A percentile compares a stretch with the other conserved stretches of the same genome.
Evolutionary conservation across 371 early-diverging fungal genomes (phyloP).

Genomic region (Mortierella sp.): DNA sequence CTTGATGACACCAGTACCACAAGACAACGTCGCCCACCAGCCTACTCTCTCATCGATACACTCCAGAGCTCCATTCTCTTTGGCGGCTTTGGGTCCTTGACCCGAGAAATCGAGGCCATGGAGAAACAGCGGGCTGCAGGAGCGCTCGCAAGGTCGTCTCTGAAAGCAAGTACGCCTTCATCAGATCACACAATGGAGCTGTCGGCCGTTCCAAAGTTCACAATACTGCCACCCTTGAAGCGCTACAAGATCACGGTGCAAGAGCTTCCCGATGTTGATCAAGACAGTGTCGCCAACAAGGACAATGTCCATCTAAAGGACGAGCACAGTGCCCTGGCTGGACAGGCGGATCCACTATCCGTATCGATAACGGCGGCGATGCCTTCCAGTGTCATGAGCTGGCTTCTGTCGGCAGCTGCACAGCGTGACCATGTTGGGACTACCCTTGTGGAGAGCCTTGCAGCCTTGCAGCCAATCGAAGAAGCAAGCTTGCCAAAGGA

Average conservation of each 20-base stretch:
- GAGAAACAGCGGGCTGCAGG: constrained; percentile 11
- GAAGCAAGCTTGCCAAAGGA: not conserved
- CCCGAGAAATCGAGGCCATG: constrained; percentile 21
- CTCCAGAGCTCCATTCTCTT: constrained; percentile 23
- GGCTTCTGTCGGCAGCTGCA: constrained; percentile 10
- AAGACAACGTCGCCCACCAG: not conserved
- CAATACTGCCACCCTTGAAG: not conserved
- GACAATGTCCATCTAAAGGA: not conserved
- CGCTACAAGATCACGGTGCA: constrained; percentile 36
- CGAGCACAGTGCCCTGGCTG: not conserved
- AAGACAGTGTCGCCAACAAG: not conserved
- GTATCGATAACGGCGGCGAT: constrained; percentile 13
- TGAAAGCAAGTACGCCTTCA: not conserved
- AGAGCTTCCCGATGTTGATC: constrained; percentile 12
- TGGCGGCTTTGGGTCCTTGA: constrained; percentile 19
- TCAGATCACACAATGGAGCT: not conserved
- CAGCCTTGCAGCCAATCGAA: not conserved
- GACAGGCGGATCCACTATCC: constrained; percentile 2
- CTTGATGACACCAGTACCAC: not conserved
- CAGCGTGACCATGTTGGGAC: no score
- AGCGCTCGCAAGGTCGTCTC: not conserved
- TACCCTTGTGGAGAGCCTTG: not conserved
- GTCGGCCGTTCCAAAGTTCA: not conserved
- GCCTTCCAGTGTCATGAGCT: constrained; percentile 25
- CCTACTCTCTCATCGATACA: constrained; percentile 6